These are phyloP conservation scores for Cystoderma amianthinum DNA, from an alignment of 768 basidiomycete species.

Conservation along the genomic window DNA sequence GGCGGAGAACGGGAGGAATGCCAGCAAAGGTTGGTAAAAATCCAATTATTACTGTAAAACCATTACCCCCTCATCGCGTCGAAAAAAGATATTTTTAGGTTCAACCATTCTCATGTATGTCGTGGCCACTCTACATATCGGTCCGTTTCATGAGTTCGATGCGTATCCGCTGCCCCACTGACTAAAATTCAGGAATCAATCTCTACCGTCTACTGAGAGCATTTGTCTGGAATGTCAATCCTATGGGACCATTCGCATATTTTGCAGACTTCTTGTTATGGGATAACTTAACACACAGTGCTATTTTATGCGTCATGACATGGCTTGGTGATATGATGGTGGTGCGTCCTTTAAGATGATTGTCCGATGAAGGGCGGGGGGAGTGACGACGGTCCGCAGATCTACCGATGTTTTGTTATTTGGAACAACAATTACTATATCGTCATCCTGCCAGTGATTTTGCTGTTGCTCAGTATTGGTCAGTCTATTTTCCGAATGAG, in stretches of 20 bases:
- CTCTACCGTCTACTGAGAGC: slow-evolving; percentile 8
- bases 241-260: slow-evolving; percentile 4
- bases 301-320: slow-evolving; percentile 10
- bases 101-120: slow-evolving; percentile 16
- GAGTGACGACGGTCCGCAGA: slow-evolving; percentile 4
- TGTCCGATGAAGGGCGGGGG: not conserved
- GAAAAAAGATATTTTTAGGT: slow-evolving; percentile 14
- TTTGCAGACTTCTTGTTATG: slow-evolving; percentile 7
- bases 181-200: slow-evolving; percentile 10
- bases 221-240: slow-evolving; percentile 6
- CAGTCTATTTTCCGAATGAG: slow-evolving; percentile 5
- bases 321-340: slow-evolving; percentile 12
- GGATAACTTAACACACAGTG: slow-evolving; percentile 7
- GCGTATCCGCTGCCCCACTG: too few species aligned
- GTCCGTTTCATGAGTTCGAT: too few species aligned
- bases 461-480: slow-evolving; percentile 12
- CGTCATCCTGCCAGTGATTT: slow-evolving; percentile 11
- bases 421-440: slow-evolving; percentile 14
- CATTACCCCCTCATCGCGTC: not conserved
- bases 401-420: slow-evolving; percentile 16
- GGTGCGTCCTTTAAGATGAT: slow-evolving; percentile 4
- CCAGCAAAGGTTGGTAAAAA: slow-evolving; percentile 8
- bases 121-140: slow-evolving; percentile 15
- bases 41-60: not conserved
- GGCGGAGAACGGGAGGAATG: slow-evolving; percentile 3